Evolutionary conservation across 2,329 filamentous ascomycete genomes (phyloP).

Genomic region (Byssothecium circinans): DNA sequence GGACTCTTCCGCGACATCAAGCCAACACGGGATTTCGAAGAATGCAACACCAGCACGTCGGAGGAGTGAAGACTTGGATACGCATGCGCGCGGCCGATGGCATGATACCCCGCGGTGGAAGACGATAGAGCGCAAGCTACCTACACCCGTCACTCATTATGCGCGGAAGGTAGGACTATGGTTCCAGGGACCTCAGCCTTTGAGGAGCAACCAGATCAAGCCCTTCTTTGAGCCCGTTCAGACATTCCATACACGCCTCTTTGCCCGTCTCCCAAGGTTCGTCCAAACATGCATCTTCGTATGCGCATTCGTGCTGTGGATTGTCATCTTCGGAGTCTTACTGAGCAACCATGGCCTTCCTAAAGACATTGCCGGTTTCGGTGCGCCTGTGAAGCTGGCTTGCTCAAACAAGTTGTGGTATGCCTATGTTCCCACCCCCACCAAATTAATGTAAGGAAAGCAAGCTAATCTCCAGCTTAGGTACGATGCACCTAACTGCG

Average conservation of each 20-base stretch:
- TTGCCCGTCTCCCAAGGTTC: slow-evolving; percentile 60
- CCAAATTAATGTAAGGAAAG: background rate
- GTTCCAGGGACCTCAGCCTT: slow-evolving; percentile 50
- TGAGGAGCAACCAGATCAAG: slow-evolving; percentile 46
- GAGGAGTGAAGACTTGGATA: slow-evolving; percentile 8
- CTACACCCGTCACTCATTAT: slow-evolving; percentile 19
- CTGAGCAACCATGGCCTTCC: slow-evolving; percentile 61
- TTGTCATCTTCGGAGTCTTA: slow-evolving; percentile 68
- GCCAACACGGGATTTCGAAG: slow-evolving; percentile 3
- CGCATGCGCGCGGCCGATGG: slow-evolving; percentile 3
- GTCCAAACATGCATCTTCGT: slow-evolving; percentile 60
- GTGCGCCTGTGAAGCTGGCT: slow-evolving; percentile 64
- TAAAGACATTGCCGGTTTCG: slow-evolving; percentile 67
- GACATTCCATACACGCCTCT: slow-evolving; percentile 62
- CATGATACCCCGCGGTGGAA: slow-evolving; percentile 7
- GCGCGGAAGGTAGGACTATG: slow-evolving; percentile 40
- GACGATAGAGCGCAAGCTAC: slow-evolving; percentile 15
- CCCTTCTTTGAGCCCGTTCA: slow-evolving; percentile 67
- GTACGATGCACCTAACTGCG: slow-evolving; percentile 45
- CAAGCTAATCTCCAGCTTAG: slow-evolving; percentile 22
- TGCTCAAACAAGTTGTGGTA: slow-evolving; percentile 72
- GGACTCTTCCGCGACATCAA: background rate
- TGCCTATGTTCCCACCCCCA: slow-evolving; percentile 1
- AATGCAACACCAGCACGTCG: slow-evolving; percentile 7
- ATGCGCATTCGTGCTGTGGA: slow-evolving; percentile 64